These are phyloP conservation scores for Pezicula carpinea DNA, from an alignment of 2,329 filamentous ascomycete genomes.

Conservation along the genomic window DNA sequence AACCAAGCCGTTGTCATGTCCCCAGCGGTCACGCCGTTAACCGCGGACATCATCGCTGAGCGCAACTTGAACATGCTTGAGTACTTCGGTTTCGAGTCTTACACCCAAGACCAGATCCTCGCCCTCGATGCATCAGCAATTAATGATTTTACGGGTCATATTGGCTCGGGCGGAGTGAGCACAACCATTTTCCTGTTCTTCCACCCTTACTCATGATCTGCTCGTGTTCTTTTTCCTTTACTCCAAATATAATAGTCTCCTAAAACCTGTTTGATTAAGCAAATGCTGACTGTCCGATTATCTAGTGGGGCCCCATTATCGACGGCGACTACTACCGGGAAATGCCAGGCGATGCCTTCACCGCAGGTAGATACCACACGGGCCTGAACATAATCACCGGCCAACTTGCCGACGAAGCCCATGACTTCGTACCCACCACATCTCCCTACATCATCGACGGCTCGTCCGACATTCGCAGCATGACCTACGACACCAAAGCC, in stretches of 20 bases:
- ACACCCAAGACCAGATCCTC: not conserved
- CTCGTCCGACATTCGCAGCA: not conserved
- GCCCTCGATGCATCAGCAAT: constrained; percentile 1
- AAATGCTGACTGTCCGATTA: too few relatives aligned
- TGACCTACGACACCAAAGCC: constrained; percentile 2
- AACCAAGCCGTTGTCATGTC: constrained; percentile 26
- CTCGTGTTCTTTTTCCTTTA: too few relatives aligned
- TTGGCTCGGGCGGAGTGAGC: not conserved
- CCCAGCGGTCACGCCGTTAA: not conserved
- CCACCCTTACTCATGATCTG: too few relatives aligned
- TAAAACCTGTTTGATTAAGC: too few relatives aligned
- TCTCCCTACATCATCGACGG: constrained; percentile 3
- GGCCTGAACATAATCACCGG: not conserved
- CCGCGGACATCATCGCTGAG: not conserved
- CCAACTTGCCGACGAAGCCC: constrained; percentile 2
- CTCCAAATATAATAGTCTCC: too few relatives aligned
- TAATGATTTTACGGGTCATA: constrained; percentile 4
- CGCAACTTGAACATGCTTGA: not conserved
- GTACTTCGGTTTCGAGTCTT: not conserved
- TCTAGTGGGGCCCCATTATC: not conserved
- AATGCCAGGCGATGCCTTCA: not conserved
- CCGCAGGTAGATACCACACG: not conserved
- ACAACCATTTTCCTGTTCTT: too few relatives aligned
- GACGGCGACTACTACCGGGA: constrained; percentile 1
- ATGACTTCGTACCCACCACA: constrained; percentile 1